Evolutionary conservation across 805 yeast genomes (phyloP).

Genomic region (Saturnispora zaruensis): DNA sequence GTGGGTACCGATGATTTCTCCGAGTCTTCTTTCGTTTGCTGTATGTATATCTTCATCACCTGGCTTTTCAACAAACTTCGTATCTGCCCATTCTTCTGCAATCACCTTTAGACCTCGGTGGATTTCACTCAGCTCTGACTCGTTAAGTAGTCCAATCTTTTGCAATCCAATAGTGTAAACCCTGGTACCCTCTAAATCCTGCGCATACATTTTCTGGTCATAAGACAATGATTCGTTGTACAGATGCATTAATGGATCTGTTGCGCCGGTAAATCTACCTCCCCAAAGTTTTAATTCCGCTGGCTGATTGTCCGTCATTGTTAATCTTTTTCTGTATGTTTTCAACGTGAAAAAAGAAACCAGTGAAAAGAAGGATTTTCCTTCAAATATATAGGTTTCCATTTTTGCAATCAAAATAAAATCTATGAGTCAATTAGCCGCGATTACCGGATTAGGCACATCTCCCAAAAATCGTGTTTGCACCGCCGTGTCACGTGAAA

Average conservation of each 20-base stretch:
- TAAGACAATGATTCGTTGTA: slow-evolving; percentile 96
- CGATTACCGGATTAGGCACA: not conserved
- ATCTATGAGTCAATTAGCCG: not conserved
- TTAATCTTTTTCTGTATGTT: not conserved
- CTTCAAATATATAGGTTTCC: not conserved
- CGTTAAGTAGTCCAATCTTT: slow-evolving; percentile 66
- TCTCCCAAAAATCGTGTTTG: not conserved
- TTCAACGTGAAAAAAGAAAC: not conserved
- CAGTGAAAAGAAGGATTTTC: not conserved
- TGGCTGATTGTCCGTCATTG: slow-evolving; percentile 35
- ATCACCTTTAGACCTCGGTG: slow-evolving; percentile 74
- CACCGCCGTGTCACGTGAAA: not conserved
- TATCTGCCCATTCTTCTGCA: slow-evolving; percentile 71
- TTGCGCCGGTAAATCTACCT: slow-evolving; percentile 94
- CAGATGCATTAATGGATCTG: slow-evolving; percentile 95
- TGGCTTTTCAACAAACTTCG: slow-evolving; percentile 60
- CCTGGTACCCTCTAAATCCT: slow-evolving; percentile 88
- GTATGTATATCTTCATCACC: slow-evolving; percentile 99
- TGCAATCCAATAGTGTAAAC: slow-evolving; percentile 84
- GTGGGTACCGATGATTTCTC: slow-evolving; percentile 87
- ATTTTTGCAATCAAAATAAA: not conserved
- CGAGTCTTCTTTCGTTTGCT: slow-evolving; percentile 95
- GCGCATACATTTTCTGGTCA: slow-evolving; percentile 89
- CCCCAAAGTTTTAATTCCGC: slow-evolving; percentile 87
- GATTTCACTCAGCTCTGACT: slow-evolving; percentile 67